Evolutionary conservation across 2,329 filamentous ascomycete species (phyloP).

Genomic region (Ceratocystiopsis minuta): DNA sequence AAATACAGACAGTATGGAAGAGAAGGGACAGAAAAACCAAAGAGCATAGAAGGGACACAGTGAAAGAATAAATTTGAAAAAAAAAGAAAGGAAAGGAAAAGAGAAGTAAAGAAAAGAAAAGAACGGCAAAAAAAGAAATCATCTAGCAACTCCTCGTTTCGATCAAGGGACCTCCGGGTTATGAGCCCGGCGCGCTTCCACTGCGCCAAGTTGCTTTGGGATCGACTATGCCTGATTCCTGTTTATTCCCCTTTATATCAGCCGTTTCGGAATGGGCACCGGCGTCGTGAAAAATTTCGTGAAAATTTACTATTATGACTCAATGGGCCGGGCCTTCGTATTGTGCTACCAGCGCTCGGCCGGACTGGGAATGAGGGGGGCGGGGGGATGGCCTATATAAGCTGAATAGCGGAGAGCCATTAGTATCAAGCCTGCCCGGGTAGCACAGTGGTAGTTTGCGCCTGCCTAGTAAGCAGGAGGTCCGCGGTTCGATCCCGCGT

Average conservation of each 20-base stretch:
- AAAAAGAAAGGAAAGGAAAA: background rate
- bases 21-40: background rate
- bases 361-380: no score
- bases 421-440: constrained; percentile 5
- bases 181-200: constrained; percentile 8
- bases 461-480: constrained; percentile 11
- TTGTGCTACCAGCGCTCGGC: no score
- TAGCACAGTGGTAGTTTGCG: constrained; percentile 11
- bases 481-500: constrained; percentile 11
- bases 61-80: background rate
- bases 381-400: background rate
- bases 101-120: background rate
- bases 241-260: no score
- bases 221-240: no score
- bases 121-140: background rate
- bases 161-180: constrained; percentile 9
- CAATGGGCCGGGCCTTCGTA: no score
- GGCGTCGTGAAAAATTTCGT: no score
- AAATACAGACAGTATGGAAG: background rate
- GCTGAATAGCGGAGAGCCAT: background rate
- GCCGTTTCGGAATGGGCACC: no score
- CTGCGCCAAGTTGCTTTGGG: constrained; percentile 7
- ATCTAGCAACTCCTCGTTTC: constrained; percentile 8
- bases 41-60: background rate
- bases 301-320: no score